Evolutionary conservation across 2,329 filamentous ascomycete genomes (phyloP), one percentile per base, ranked within the genome.

Genomic region (Venturia carpophila): DNA sequence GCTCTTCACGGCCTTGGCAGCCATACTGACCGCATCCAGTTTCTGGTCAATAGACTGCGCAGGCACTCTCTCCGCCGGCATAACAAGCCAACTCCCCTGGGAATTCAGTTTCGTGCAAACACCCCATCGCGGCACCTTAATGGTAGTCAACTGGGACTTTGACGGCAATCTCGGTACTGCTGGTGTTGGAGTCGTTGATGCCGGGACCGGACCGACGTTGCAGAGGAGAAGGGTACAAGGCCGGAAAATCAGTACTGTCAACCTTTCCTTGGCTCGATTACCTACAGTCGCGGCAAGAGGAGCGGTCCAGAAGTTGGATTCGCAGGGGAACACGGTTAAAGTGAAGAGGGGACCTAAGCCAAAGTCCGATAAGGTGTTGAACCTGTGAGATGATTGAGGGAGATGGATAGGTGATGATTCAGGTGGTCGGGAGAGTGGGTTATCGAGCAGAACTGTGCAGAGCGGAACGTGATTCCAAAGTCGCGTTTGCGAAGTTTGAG

Each of bases 21-120:
- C 30, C 6, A 34, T 34, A 34, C 41, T 41, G 34, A 58, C 2
- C 11, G 5, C 10, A 15, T 21, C n/a, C 15, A 65, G 64, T 47
- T 17, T 65, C 39, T 65, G 64, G 64, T 45, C 55, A 6, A 47
- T 62, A 15, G 64, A 65, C 56, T 65, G 56, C 56, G 9, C 37
- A 30, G 64, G 64, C 24, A 62, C 52, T 19, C 55, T 65, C 41
- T 24, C 34, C 17, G 64, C 55, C 55, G 64, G 64, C 27, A 37
- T 65, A 27, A 45, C 62, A 17, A 56, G 24, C 27, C 11, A 27
- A 21, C 27, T 42, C 21, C 5, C 63, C 24, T 21, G 1, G 5
- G 27, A 34, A 39, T 65, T 65, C 37, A 45, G 34, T 21, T 56
- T 65, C 52, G 30, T 58, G 3, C 52, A 58, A 37, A 58, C 52